These are phyloP conservation scores for Monosporascus sp. DNA, from an alignment of 2,329 filamentous ascomycete genomes.

Conservation along the genomic window DNA sequence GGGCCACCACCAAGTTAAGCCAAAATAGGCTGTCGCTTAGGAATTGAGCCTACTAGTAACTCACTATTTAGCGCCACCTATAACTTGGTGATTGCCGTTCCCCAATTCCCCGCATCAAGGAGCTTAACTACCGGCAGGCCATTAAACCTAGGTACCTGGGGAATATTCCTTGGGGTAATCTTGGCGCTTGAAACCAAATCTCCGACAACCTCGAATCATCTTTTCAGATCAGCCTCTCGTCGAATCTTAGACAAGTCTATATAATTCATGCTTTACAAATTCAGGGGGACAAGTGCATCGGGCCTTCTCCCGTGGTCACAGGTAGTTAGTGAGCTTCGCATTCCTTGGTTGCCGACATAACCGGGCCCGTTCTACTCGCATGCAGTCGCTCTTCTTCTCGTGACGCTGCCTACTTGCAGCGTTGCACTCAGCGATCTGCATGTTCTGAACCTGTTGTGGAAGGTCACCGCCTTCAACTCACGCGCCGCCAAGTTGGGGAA, in stretches of 20 bases:
- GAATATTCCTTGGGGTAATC: background rate
- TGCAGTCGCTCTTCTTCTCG: background rate
- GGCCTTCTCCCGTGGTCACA: background rate
- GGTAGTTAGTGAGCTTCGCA: background rate
- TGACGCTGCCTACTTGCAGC: background rate
- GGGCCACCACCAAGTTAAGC: too few species aligned
- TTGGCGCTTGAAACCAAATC: background rate
- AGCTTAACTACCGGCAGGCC: background rate
- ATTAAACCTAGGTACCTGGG: background rate
- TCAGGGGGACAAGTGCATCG: background rate
- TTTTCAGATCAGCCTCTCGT: background rate
- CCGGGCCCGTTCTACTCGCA: too few species aligned
- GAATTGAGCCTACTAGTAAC: too few species aligned
- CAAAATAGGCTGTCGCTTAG: too few species aligned
- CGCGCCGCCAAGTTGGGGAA: background rate
- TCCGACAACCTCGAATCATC: background rate
- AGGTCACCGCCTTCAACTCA: background rate
- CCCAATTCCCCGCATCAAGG: background rate
- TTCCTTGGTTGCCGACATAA: background rate
- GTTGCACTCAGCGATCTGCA: background rate
- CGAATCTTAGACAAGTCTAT: too few species aligned
- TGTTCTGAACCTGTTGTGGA: background rate
- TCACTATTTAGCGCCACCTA: background rate
- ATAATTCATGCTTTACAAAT: too few species aligned
- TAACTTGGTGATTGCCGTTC: background rate